These are phyloP conservation scores for Phytophthora rubi DNA, from an alignment of 352 stramenopile species.

Conservation along the genomic window DNA sequence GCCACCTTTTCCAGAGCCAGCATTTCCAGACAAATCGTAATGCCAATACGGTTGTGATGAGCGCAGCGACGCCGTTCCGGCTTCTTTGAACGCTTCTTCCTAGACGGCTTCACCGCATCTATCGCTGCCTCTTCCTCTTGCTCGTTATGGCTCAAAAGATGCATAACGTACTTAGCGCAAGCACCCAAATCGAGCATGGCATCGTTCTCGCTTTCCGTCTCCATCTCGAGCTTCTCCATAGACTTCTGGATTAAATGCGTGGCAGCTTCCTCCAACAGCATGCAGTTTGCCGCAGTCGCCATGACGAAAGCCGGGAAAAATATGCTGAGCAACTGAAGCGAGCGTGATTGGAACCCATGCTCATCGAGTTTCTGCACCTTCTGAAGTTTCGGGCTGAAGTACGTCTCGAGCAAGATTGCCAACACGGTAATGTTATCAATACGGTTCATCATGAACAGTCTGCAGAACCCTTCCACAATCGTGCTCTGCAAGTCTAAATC, in stretches of 20 bases:
- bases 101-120: conserved; percentile 8
- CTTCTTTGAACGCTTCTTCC: conserved; percentile 31
- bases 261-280: conserved; percentile 66
- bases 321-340: conserved; percentile 74
- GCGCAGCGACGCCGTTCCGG: conserved; percentile 44
- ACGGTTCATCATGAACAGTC: conserved; percentile 77
- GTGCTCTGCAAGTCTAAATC: conserved; percentile 77
- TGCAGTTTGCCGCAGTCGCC: conserved; percentile 60
- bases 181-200: conserved; percentile 52
- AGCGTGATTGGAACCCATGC: conserved; percentile 65
- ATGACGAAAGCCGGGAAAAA: conserved; percentile 78
- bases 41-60: conserved; percentile 76
- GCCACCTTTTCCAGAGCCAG: conserved; percentile 64
- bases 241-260: conserved; percentile 70
- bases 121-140: conserved; percentile 31
- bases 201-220: conserved; percentile 34
- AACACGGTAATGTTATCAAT: conserved; percentile 69
- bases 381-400: conserved; percentile 69
- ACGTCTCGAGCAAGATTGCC: conserved; percentile 72
- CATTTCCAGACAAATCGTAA: conserved; percentile 78
- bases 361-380: conserved; percentile 59
- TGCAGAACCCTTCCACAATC: conserved; percentile 80
- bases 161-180: conserved; percentile 67
- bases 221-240: conserved; percentile 57
- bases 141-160: conserved; percentile 63